phyloP scores from a whole-genome alignment of 306 rosid genomes.

The Cucurbita maxima region DNA sequence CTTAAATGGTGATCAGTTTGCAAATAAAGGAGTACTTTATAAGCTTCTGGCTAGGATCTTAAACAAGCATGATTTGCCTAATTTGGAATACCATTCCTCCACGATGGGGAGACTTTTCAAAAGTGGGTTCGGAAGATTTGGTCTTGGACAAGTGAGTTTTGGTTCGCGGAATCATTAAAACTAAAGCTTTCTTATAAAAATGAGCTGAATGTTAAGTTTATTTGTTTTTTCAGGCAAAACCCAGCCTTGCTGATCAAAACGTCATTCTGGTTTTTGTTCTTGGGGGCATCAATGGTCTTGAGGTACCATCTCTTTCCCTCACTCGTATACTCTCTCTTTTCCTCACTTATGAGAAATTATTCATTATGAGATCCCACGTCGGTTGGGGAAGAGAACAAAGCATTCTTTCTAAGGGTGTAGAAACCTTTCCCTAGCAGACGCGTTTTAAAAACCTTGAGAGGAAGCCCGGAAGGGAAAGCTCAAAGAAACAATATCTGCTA shows the following conservation, averaged over 20 bases:
- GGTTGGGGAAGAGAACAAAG: too few relatives aligned
- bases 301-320: conserved; percentile 31
- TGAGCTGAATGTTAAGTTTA: conserved; percentile 9
- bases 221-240: conserved; percentile 64
- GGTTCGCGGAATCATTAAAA: background rate
- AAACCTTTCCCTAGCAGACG: too few relatives aligned
- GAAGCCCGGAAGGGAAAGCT: too few relatives aligned
- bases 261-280: conserved; percentile 71
- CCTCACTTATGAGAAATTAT: too few relatives aligned
- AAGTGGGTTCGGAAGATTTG: conserved; percentile 89
- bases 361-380: too few relatives aligned
- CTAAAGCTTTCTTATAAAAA: conserved; percentile 11
- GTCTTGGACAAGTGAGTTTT: conserved; percentile 80
- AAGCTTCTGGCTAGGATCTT: conserved; percentile 55
- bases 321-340: background rate
- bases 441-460: too few relatives aligned
- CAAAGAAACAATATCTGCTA: too few relatives aligned
- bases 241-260: conserved; percentile 80
- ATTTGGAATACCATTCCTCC: conserved; percentile 86
- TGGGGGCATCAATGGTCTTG: conserved; percentile 80
- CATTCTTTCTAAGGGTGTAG: too few relatives aligned
- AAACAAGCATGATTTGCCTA: conserved; percentile 51
- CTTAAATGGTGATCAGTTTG: conserved; percentile 38
- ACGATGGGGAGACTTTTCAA: conserved; percentile 81
- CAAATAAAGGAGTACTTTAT: conserved; percentile 58